Evolutionary conservation across 805 yeast species (phyloP).

Genomic region (Maudiozyma barnettii): DNA sequence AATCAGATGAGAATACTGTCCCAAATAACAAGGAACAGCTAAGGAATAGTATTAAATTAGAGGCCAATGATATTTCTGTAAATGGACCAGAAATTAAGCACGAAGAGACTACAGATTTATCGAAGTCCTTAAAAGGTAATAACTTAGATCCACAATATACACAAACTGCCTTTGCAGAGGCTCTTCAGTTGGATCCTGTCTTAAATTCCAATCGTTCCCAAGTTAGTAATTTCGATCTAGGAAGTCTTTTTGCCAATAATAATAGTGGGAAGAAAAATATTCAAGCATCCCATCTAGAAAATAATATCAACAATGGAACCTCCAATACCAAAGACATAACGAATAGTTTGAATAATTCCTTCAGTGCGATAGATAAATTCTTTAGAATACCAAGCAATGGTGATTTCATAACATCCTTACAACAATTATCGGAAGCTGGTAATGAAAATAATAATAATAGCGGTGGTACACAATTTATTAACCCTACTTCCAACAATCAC

Average conservation of each 20-base stretch:
- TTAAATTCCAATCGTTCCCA: slow-evolving; percentile 16
- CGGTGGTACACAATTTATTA: not conserved
- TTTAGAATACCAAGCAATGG: slow-evolving; percentile 22
- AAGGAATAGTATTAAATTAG: not conserved
- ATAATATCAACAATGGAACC: not conserved
- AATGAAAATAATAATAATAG: not conserved
- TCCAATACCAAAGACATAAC: not conserved
- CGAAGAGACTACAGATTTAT: not conserved
- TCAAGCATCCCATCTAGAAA: not conserved
- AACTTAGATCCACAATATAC: slow-evolving; percentile 4
- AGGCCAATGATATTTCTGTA: not conserved
- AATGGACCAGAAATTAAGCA: not conserved
- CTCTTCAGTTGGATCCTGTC: slow-evolving; percentile 27
- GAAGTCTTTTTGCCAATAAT: slow-evolving; percentile 6
- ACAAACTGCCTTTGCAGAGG: slow-evolving; percentile 22
- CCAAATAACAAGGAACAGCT: not conserved
- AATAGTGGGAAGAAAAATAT: not conserved
- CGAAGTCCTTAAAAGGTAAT: not conserved
- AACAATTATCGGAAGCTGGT: not conserved
- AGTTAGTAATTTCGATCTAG: slow-evolving; percentile 17
- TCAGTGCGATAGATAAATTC: slow-evolving; percentile 12
- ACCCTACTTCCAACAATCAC: too few relatives aligned
- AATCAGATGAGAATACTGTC: not conserved
- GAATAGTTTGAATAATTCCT: slow-evolving; percentile 1
- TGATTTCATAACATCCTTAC: slow-evolving; percentile 9